Evolutionary conservation across 2,329 filamentous ascomycete genomes (phyloP).

Genomic region (Dichotomopilus funicola): DNA sequence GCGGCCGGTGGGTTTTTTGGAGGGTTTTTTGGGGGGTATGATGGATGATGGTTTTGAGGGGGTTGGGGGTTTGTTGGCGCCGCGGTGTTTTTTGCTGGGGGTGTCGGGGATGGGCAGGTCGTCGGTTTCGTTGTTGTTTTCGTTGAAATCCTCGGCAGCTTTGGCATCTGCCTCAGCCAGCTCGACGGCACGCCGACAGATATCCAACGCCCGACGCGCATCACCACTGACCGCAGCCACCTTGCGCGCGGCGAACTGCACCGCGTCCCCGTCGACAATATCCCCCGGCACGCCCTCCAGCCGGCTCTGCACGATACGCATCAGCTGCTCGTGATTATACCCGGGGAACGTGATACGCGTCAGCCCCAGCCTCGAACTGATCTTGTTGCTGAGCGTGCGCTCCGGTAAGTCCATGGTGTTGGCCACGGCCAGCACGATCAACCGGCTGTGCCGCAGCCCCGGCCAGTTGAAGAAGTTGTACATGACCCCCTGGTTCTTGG

Average conservation of each 20-base stretch:
- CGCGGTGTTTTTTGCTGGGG: constrained; percentile 50
- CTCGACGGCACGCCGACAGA: constrained; percentile 91
- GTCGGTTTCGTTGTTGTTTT: no score
- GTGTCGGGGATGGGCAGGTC: constrained; percentile 35
- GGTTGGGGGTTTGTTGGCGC: constrained; percentile 5
- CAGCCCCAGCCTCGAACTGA: constrained; percentile 82
- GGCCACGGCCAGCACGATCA: constrained; percentile 94
- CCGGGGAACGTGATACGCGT: constrained; percentile 95
- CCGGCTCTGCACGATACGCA: constrained; percentile 95
- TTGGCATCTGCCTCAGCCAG: constrained; percentile 71
- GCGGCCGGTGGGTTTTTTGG: constrained; percentile 41
- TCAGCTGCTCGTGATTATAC: constrained; percentile 94
- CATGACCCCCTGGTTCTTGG: constrained; percentile 99
- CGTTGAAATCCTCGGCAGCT: constrained; percentile 20
- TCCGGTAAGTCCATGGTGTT: constrained; percentile 99
- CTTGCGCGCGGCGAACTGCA: constrained; percentile 94
- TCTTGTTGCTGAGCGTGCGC: constrained; percentile 94
- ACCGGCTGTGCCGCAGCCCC: constrained; percentile 76
- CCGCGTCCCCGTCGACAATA: constrained; percentile 85
- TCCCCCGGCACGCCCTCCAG: constrained; percentile 81
- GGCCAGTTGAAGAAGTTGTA: constrained; percentile 99
- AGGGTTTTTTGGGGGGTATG: constrained; percentile 27
- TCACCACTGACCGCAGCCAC: constrained; percentile 95
- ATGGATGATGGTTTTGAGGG: no score
- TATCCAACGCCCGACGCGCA: constrained; percentile 84